Base-by-base conservation (phyloP, 2,329 filamentous ascomycete species). In the Alternaria sp. region DNA sequence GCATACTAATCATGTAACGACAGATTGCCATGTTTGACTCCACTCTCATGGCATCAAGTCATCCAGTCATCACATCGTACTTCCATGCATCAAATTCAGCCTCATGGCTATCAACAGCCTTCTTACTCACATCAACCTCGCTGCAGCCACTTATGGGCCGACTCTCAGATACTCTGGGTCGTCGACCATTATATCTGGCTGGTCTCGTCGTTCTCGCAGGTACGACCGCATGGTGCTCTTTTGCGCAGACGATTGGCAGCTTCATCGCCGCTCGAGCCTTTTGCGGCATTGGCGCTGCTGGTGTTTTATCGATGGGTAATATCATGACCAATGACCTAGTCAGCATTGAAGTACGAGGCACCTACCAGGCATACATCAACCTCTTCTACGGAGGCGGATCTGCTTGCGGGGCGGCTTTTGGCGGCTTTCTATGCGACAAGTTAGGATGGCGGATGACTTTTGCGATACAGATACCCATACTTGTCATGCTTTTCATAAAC, bases 61-160 rank as follows among this genome's bases (percentile, higher is more conserved):
- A 96, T 77, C 91, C 92, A 0, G 90, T 92, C 61, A 93, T 95
- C 65, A 93, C 91, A 0, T 93, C 91, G 1, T 89, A 94, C 77
- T 95, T 95, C 78, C 83, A 89, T 64, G 87, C 90, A 52, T 91
- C 91, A 30, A 93, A 95, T 77, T 88, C 88, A 50, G 92, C 92
- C 4, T 93, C 91, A 2, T 96, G 92, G 92, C 84, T 95, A 5
- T 93, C 91, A 2, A 95, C 92, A 0, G 88, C 91, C 0, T 95
- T 93, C 67, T 80, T 95, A 36, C 84, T 96, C 40, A 93, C 92
- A 0, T 91, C 88, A 5, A 93, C 91, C 1, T 88, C 90, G 23
- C 90, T 93, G 61, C 90, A 93, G 78, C 91, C 92, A 0, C 81
- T 95, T 1, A 87, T 92, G 67, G 92, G 91, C 4, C 86, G 92